phyloP scores from a whole-genome alignment of 495 filamentous ascomycete genomes.

The Penicillium paxilli region DNA sequence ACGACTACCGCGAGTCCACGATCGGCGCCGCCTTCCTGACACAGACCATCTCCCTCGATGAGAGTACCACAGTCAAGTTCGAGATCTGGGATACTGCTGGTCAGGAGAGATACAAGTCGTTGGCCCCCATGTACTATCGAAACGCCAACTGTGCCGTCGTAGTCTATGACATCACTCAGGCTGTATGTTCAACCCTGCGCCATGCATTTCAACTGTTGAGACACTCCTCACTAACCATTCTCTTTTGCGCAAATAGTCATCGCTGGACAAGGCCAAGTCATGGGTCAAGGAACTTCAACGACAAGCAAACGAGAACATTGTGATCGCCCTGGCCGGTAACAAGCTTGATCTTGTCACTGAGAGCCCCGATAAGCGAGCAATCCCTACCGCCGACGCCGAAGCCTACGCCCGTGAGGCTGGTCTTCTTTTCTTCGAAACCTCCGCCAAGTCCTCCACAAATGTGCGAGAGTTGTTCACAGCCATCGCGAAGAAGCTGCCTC shows the following conservation, averaged over 20 bases:
- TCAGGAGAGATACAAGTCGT: constrained; percentile 96
- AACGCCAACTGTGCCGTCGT: constrained; percentile 99
- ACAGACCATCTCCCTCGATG: constrained; percentile 96
- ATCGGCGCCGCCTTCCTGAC: constrained; percentile 99
- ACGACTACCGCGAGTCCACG: constrained; percentile 98
- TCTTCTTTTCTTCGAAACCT: constrained; percentile 95
- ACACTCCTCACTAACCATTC: constrained; percentile 4
- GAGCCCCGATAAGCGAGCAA: constrained; percentile 89
- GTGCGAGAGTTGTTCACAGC: constrained; percentile 96
- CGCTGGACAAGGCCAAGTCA: constrained; percentile 95
- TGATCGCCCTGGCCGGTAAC: constrained; percentile 96
- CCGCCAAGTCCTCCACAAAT: constrained; percentile 94
- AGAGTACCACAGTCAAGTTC: constrained; percentile 97
- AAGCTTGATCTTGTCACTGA: constrained; percentile 92
- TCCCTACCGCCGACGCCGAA: constrained; percentile 84
- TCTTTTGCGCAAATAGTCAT: constrained; percentile 58
- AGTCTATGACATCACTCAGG: constrained; percentile 98
- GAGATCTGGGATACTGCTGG: constrained; percentile 99
- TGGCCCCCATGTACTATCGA: constrained; percentile 98
- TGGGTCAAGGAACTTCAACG: constrained; percentile 99
- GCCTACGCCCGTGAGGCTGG: constrained; percentile 92
- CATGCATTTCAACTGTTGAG: not conserved
- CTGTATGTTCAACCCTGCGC: constrained; percentile 57
- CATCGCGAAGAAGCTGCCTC: constrained; percentile 93
- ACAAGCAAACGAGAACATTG: constrained; percentile 99